phyloP scores from a whole-genome alignment of 768 basidiomycete genomes.

The Mycena alexandri region DNA sequence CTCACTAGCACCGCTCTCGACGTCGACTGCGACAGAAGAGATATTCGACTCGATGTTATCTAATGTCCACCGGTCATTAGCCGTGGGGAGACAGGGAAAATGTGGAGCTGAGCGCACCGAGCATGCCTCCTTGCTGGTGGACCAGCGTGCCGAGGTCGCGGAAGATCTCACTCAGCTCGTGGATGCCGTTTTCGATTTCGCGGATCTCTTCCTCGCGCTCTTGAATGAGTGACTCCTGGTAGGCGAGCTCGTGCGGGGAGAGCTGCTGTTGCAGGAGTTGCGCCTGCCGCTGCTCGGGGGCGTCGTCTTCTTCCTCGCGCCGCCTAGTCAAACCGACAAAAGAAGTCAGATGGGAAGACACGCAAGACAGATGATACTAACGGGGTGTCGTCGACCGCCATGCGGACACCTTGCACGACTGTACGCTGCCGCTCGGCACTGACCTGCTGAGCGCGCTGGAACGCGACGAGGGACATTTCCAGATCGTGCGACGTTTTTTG shows the following conservation, averaged over 20 bases:
- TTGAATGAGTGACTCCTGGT: conserved; percentile 94
- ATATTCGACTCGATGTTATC: background rate
- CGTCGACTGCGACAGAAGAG: conserved; percentile 4
- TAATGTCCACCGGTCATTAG: background rate
- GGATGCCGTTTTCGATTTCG: conserved; percentile 97
- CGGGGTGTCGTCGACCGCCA: conserved; percentile 84
- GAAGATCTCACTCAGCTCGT: conserved; percentile 97
- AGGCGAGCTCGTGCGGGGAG: conserved; percentile 93
- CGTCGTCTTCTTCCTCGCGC: conserved; percentile 53
- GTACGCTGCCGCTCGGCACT: conserved; percentile 92
- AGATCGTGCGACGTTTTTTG: conserved; percentile 96
- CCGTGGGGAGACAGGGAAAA: background rate
- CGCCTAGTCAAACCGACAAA: too few species aligned
- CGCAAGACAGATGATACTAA: conserved; percentile 22
- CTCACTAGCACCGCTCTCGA: conserved; percentile 83
- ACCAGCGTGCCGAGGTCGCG: conserved; percentile 95
- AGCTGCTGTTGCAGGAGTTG: conserved; percentile 78
- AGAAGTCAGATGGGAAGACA: too few species aligned
- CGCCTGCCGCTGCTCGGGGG: conserved; percentile 74
- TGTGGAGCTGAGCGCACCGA: conserved; percentile 69
- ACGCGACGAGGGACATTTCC: conserved; percentile 88
- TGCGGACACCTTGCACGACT: conserved; percentile 88
- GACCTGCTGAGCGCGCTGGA: conserved; percentile 91
- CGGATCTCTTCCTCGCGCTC: conserved; percentile 96
- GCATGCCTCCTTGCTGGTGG: conserved; percentile 92